Evolutionary conservation across 768 basidiomycete genomes (phyloP), one percentile per base, ranked within the genome.

Genomic region (Harrya chromipes): DNA sequence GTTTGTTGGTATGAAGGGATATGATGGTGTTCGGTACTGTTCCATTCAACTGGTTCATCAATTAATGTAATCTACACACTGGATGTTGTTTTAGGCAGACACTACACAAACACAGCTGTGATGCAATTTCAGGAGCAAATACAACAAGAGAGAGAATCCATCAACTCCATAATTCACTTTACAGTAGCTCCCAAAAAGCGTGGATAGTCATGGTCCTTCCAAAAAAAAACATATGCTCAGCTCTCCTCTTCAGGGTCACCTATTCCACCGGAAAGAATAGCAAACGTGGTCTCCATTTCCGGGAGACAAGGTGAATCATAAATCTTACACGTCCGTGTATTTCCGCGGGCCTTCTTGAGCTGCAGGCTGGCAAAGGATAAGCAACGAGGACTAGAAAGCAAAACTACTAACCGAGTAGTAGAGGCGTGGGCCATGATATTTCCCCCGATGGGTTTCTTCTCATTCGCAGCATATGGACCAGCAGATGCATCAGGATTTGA

Each of bases 351-450:
- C 66, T 99, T 99, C 72, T 89, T 89, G 41, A 98, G 78, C 66
- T 95, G 91, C 40, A 99, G 68, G 31, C 91, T 93, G 48, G 27
- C 23, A 40, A 14, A 44, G 44, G 24, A 42, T 53, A 38, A 64
- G 50, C 29, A 40, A 51, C 29, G 8, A 33, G 21, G 29, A 31
- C 17, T 6, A 34, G 31, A 46, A 29, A 43, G 10, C 40, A 11
- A 10, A 33, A 23, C 4, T 17, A 56, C 76, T 41, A 56, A 90
- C 92, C 95, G 83, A 40, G 95, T 98, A 16, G 97, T 98, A 1
- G 94, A 94, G 8, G 97, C 97, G 72, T 99, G 97, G 1, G 97
- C 97, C 81, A 99, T 87, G 62, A 99, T 99, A 68, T 99, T 99
- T 20, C 95, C 95, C 40, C 97, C 97, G 47, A 99, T 95, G 14